Conservation (phyloP, 768 basidiomycete species). For the Rhodocollybia butyracea region DNA sequence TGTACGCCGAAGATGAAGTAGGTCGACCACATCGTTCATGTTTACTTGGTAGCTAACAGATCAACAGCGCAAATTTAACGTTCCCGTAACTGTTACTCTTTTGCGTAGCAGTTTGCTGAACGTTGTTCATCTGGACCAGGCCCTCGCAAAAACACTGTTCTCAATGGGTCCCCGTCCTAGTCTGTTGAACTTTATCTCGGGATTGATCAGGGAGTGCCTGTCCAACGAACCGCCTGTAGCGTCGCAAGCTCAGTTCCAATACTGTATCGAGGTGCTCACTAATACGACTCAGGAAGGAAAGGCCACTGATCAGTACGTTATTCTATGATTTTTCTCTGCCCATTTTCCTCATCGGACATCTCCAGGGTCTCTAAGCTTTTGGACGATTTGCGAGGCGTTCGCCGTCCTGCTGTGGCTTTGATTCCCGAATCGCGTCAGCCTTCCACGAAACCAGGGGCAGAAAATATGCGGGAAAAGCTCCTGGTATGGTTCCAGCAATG, state of each 20-base stretch:
- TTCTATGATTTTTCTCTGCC: conserved; percentile 4
- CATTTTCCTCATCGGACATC: conserved; percentile 6
- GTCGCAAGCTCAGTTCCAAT: conserved; percentile 74
- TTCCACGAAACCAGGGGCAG: conserved; percentile 65
- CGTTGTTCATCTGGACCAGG: conserved; percentile 77
- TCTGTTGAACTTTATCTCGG: conserved; percentile 77
- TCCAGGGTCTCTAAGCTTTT: conserved; percentile 66
- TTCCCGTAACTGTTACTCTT: conserved; percentile 88
- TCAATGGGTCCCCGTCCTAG: conserved; percentile 69
- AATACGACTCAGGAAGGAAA: conserved; percentile 73
- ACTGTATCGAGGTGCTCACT: conserved; percentile 75
- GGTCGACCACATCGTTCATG: conserved; percentile 19
- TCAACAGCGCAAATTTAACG: conserved; percentile 88
- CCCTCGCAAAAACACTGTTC: conserved; percentile 81
- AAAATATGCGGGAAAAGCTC: conserved; percentile 71
- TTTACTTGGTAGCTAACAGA: conserved; percentile 12
- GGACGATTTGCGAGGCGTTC: conserved; percentile 75
- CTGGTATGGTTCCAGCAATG: conserved; percentile 90
- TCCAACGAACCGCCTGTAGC: conserved; percentile 79
- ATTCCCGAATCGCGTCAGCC: conserved; percentile 43
- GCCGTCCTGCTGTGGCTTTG: conserved; percentile 43
- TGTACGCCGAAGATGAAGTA: conserved; percentile 96
- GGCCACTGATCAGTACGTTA: conserved; percentile 79
- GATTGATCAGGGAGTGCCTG: conserved; percentile 83
- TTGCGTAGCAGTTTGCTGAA: conserved; percentile 81